Conservation (phyloP, 2,329 filamentous ascomycete genomes). For the Ophiosphaerella narmari region DNA sequence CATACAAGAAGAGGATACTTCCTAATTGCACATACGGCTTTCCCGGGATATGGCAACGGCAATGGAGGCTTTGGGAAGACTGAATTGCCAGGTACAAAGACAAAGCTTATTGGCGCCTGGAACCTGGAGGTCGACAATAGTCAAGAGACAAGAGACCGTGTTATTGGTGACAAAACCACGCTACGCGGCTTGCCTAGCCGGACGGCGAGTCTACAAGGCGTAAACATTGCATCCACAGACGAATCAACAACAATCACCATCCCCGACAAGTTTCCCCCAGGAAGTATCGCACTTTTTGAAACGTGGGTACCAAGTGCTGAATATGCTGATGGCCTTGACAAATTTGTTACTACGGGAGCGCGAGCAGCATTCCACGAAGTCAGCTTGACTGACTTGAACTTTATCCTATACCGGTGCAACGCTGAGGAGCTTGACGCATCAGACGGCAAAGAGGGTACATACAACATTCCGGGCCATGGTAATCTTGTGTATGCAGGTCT, state of each 20-base stretch:
- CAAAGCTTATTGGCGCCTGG: slow-evolving; percentile 87
- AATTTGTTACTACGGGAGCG: slow-evolving; percentile 81
- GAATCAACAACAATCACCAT: slow-evolving; percentile 80
- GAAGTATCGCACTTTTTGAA: slow-evolving; percentile 92
- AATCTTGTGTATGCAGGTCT: slow-evolving; percentile 90
- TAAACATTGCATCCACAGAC: slow-evolving; percentile 72
- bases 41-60: slow-evolving; percentile 84
- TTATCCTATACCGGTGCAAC: slow-evolving; percentile 87
- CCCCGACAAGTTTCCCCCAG: slow-evolving; percentile 83
- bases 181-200: slow-evolving; percentile 84
- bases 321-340: slow-evolving; percentile 80
- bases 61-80: slow-evolving; percentile 82
- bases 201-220: slow-evolving; percentile 73
- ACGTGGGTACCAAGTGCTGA: slow-evolving; percentile 92
- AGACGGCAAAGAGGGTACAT: slow-evolving; percentile 80
- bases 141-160: slow-evolving; percentile 67
- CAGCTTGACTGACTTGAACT: slow-evolving; percentile 83
- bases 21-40: slow-evolving; percentile 93
- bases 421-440: slow-evolving; percentile 84
- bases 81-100: slow-evolving; percentile 80
- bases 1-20: slow-evolving; percentile 93
- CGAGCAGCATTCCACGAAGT: slow-evolving; percentile 77
- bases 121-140: slow-evolving; percentile 85
- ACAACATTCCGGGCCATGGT: slow-evolving; percentile 82
- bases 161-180: slow-evolving; percentile 69